phyloP scores from a whole-genome alignment of 371 early-diverging fungal genomes.

The Mortierella sp. region DNA sequence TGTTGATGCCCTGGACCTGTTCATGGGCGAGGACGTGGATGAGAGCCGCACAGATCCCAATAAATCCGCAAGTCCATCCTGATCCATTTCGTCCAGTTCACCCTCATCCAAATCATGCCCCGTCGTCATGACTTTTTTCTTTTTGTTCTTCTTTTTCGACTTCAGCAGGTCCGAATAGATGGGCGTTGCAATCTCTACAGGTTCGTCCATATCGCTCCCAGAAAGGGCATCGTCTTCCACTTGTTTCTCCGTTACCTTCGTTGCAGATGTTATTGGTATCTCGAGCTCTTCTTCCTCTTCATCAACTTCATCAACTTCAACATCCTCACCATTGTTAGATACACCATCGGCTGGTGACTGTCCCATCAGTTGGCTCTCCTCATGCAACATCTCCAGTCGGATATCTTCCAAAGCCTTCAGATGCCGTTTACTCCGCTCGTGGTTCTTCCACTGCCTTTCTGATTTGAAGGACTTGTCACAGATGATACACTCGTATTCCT shows the following conservation, averaged over 20 bases:
- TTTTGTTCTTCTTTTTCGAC: conserved; percentile 58
- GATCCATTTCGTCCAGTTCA: conserved; percentile 51
- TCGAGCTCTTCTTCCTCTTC: conserved; percentile 36
- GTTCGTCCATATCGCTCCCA: conserved; percentile 19
- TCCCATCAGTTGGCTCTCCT: conserved; percentile 31
- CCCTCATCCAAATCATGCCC: conserved; percentile 34
- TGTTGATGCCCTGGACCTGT: conserved; percentile 35
- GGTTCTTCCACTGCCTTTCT: conserved; percentile 78
- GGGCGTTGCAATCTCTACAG: conserved; percentile 19
- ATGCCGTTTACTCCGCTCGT: conserved; percentile 84
- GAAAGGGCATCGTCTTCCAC: background rate
- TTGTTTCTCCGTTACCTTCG: conserved; percentile 36
- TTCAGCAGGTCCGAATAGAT: conserved; percentile 28
- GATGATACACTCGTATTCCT: conserved; percentile 80
- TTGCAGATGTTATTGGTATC: conserved; percentile 10
- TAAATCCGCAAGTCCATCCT: conserved; percentile 42
- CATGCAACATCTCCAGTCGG: conserved; percentile 70
- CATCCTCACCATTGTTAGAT: conserved; percentile 12
- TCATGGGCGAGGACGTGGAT: conserved; percentile 14
- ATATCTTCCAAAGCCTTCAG: conserved; percentile 72
- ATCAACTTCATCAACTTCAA: conserved; percentile 18
- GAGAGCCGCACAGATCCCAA: conserved; percentile 43
- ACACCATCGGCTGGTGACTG: background rate
- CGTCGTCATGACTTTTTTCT: conserved; percentile 55
- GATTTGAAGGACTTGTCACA: conserved; percentile 85